Base-by-base conservation (phyloP, 208 protist genomes). In the Leishmania guyanensis region DNA sequence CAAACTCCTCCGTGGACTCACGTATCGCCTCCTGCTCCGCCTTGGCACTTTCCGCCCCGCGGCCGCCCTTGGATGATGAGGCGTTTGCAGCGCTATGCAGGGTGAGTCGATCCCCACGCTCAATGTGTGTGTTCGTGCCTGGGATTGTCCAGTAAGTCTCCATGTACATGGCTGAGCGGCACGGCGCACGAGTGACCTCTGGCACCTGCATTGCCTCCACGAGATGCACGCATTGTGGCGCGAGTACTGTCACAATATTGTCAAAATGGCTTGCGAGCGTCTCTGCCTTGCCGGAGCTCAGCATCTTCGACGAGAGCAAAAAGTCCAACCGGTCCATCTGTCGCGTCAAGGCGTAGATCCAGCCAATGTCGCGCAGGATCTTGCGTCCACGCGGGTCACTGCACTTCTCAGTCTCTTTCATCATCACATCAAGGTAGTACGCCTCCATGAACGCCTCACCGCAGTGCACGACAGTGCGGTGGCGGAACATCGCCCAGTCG, bases 101-200 rank as follows among this genome's bases (percentile, higher is more conserved):
- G 26, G 83, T 86, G 22, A 97, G 75, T 5, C 60, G 83, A 79
- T 96, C 92, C 16, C 93, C 91, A 20, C 94, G 91, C 79, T 96
- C 85, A 58, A 96, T 93, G 62, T 92, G 84, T 46, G 91, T 94
- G 84, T 95, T 93, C 12, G 92, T 94, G 5, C 94, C 94, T 14
- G 93, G 94, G 65, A 97, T 97, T 8, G 93, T 95, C 94, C 94
- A 97, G 84, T 96, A 97, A n/a, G 91, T 78, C 83, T 97, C 94
- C 75, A 95, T 87, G 79, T 86, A 82, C 8, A 83, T 82, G n/a
- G 62, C 82, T 20, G 86, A 79, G 26, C 74, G 80, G 66, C 90
- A 95, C 56, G 92, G 90, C 14, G 94, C 90, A 14, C 91, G 86
- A 51, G 90, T 89, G 54, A 69, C 50, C 62, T 60, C 65, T 6